These are phyloP conservation scores for Nyssa sinensis DNA, from an alignment of 148 eudicot genomes.

Conservation along the genomic window DNA sequence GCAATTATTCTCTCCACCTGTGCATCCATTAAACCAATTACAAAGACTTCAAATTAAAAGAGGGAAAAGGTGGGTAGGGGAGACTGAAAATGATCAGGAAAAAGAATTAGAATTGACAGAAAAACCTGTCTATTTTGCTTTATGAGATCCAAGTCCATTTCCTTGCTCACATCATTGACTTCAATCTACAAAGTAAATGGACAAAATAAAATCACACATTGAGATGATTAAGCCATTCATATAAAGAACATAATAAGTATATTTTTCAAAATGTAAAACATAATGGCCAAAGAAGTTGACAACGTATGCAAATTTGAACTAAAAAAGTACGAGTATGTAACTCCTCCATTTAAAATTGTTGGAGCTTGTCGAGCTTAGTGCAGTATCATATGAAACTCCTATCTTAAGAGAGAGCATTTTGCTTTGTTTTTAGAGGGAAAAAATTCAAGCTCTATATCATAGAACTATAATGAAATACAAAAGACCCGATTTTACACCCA, in stretches of 20 bases:
- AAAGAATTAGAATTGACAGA: not conserved
- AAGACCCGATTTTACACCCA: too few relatives aligned
- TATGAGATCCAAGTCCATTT: conserved; percentile 98
- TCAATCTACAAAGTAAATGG: too few relatives aligned
- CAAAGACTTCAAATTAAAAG: not conserved
- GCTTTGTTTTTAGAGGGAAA: too few relatives aligned
- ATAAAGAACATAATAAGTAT: not conserved
- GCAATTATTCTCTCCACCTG: conserved; percentile 93
- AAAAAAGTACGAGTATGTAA: not conserved
- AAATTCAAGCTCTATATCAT: too few relatives aligned
- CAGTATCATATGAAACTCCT: not conserved
- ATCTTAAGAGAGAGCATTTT: not conserved
- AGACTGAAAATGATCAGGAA: not conserved
- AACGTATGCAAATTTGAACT: not conserved
- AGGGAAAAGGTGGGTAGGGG: too few relatives aligned
- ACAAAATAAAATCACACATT: too few relatives aligned
- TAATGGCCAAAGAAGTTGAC: not conserved
- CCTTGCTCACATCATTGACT: conserved; percentile 98
- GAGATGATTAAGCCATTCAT: too few relatives aligned
- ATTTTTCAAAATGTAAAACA: not conserved
- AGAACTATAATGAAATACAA: too few relatives aligned
- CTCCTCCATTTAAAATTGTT: too few relatives aligned
- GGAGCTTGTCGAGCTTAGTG: not conserved
- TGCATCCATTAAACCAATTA: conserved; percentile 13
- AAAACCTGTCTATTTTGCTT: conserved; percentile 90